These are phyloP conservation scores for Juncus inflexus DNA, from an alignment of 176 grass and related monocot species.

Conservation along the genomic window DNA sequence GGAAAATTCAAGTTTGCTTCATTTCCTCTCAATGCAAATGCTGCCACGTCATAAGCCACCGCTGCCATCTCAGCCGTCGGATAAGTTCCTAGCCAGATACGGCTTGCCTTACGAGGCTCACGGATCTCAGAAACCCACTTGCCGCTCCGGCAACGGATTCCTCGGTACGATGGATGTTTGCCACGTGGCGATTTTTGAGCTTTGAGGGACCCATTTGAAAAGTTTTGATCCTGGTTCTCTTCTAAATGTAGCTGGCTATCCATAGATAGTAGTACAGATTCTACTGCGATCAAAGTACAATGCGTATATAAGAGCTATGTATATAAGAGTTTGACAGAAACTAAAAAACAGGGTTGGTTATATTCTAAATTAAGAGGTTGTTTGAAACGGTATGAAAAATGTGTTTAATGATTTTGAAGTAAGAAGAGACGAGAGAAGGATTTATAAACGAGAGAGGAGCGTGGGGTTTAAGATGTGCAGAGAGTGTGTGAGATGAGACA, in stretches of 20 bases:
- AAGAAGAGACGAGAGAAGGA: constrained; percentile 19
- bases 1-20: constrained; percentile 68
- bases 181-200: constrained; percentile 1
- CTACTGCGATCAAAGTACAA: too few species aligned
- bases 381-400: too few species aligned
- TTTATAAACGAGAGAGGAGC: constrained; percentile 31
- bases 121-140: constrained; percentile 89
- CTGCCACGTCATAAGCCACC: constrained; percentile 63
- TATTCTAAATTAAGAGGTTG: background rate
- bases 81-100: constrained; percentile 88
- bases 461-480: constrained; percentile 42
- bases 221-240: background rate
- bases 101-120: constrained; percentile 53
- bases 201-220: background rate
- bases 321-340: background rate
- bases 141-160: constrained; percentile 54
- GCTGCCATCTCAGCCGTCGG: constrained; percentile 75
- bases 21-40: constrained; percentile 55
- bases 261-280: background rate
- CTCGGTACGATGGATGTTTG: constrained; percentile 49
- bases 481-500: constrained; percentile 4
- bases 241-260: background rate
- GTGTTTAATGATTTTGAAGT: constrained; percentile 3
- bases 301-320: too few species aligned
- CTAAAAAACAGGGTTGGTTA: background rate